Base-by-base conservation (phyloP, 208 protist genomes). In the Zelonia costaricensis region DNA sequence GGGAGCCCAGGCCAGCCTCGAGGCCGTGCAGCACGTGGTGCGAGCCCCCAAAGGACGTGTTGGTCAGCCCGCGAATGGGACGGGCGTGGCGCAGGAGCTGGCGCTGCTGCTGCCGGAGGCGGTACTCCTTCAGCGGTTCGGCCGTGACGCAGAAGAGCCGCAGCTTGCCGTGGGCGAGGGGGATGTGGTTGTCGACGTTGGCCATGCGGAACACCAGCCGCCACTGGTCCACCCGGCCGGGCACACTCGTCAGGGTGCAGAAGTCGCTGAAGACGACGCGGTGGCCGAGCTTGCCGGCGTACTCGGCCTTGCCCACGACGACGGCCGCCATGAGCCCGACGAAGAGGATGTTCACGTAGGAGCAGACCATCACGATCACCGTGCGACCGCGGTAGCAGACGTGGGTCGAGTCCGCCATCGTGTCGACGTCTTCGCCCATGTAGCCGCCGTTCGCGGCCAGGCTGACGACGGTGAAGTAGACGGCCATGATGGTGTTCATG, bases 391-490 rank as follows among this genome's bases (percentile, higher is more conserved):
- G 52, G 65, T 89, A 94, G 76, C 88, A 94, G 10, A 77, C 0
- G 72, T 87, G 57, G 0, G 42, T 61, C 4, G 88, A 76, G 44
- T 88, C 64, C 0, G 70, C 58, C 85, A 94, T 92, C 13, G 76
- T 83, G 15, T 72, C 64, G 9, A 16, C 54, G 46, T 82, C 80
- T 60, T 94, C 88, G 35, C 88, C 88, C 43, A 91, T 66, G 62
- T 94, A 94, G 15, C 88, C 88, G 23, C 88, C 88, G 43, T 94
- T 94, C 6, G 88, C 88, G 22, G 88, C 84, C 2, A 94, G 73
- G 38, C 82, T 91, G 18, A 94, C 88, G 10, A 92, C 70, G 2
- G 83, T 85, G 59, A 94, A 94, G 73, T 94, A 94, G 28, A 90
- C 52, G 20, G 88, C 67, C 7, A 48, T 55, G 18, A 89, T 68